Conservation (phyloP, 2,329 filamentous ascomycete genomes). For the Pseudovirgaria hyperparasitica region DNA sequence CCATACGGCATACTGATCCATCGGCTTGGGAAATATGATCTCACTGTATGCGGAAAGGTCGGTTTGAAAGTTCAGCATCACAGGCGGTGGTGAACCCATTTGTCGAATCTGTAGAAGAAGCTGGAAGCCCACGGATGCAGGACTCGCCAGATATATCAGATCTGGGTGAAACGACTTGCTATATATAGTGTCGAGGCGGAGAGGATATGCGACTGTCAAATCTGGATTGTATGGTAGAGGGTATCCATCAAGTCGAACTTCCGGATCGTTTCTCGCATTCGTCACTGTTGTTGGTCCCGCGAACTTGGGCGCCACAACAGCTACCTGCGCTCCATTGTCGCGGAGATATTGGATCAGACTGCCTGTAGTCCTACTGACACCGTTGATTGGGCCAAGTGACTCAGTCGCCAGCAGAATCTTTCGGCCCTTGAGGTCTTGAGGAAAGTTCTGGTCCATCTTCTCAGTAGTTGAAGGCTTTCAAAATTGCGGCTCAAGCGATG, state of each 20-base stretch:
- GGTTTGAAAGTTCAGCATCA: conserved; percentile 60
- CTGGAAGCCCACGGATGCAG: conserved; percentile 58
- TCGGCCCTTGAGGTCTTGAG: conserved; percentile 41
- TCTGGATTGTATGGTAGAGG: conserved; percentile 61
- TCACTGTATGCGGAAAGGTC: conserved; percentile 57
- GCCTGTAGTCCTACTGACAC: conserved; percentile 57
- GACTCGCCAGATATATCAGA: conserved; percentile 56
- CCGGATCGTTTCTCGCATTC: conserved; percentile 28
- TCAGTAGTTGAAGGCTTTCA: background rate
- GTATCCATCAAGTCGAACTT: conserved; percentile 50
- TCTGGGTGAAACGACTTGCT: conserved; percentile 51
- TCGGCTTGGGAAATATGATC: conserved; percentile 52
- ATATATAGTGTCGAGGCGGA: conserved; percentile 50
- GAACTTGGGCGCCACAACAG: conserved; percentile 51
- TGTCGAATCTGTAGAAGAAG: conserved; percentile 57
- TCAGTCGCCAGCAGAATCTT: conserved; percentile 56
- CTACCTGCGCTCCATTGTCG: conserved; percentile 49
- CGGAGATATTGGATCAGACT: conserved; percentile 57
- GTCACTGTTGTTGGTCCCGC: conserved; percentile 30
- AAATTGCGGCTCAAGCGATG: background rate
- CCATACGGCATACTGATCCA: conserved; percentile 49
- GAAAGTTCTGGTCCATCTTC: conserved; percentile 25
- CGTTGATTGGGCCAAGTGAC: conserved; percentile 60
- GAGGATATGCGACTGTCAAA: conserved; percentile 56
- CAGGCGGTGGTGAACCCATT: conserved; percentile 40